These are phyloP conservation scores for Macrotyloma uniflorum DNA, from an alignment of 306 rosid species.

Conservation along the genomic window DNA sequence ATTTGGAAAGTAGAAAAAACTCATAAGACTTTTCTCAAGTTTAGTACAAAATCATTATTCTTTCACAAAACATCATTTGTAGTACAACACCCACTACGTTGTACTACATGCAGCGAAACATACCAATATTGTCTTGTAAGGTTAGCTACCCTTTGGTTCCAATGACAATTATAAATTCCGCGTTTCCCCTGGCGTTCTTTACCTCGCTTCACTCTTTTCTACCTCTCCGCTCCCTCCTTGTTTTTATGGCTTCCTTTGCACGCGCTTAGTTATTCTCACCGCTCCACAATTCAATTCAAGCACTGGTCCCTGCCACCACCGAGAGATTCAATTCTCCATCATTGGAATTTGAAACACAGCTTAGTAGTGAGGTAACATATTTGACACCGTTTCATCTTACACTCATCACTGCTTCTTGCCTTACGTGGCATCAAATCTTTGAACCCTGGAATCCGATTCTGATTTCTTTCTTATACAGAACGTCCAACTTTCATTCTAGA, in stretches of 20 bases:
- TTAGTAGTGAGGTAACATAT: constrained; percentile 31
- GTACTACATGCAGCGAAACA: constrained; percentile 49
- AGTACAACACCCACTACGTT: constrained; percentile 35
- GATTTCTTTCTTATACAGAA: neutral
- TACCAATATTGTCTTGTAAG: neutral
- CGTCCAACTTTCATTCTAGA: neutral
- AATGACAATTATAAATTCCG: neutral
- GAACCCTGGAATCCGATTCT: constrained; percentile 4
- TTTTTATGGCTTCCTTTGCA: neutral
- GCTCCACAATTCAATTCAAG: neutral
- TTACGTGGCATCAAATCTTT: neutral
- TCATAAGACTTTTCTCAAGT: neutral
- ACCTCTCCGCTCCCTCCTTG: too few relatives aligned
- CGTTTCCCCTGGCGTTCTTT: neutral
- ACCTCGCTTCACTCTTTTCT: neutral
- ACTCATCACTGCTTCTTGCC: neutral
- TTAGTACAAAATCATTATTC: constrained; percentile 44
- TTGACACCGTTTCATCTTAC: constrained; percentile 7
- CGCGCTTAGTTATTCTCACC: neutral
- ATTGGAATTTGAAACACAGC: neutral
- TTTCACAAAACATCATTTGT: neutral
- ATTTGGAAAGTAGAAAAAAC: neutral
- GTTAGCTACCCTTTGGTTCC: neutral
- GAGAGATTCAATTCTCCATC: constrained; percentile 31
- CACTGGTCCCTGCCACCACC: neutral